Evolutionary conservation across 495 filamentous ascomycete genomes (phyloP).

Genomic region (Massariosphaeria phaeospora): DNA sequence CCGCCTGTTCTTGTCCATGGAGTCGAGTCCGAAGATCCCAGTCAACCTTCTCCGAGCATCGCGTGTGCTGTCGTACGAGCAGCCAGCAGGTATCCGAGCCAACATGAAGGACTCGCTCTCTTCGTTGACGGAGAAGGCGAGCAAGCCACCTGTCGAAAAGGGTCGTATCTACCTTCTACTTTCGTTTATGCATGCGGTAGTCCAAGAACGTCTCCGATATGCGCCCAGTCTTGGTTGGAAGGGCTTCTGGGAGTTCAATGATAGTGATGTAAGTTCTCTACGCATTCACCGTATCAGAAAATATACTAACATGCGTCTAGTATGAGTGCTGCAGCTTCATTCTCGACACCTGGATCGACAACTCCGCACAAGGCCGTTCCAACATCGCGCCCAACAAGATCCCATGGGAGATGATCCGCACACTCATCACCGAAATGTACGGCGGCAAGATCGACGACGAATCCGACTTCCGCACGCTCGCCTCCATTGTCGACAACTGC

Average conservation of each 20-base stretch:
- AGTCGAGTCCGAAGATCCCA: constrained; percentile 92
- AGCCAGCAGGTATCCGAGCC: constrained; percentile 90
- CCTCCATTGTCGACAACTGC: constrained; percentile 64
- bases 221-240: constrained; percentile 95
- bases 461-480: constrained; percentile 72
- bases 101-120: constrained; percentile 98
- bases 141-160: constrained; percentile 83
- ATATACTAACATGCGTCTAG: constrained; percentile 48
- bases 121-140: constrained; percentile 68
- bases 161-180: constrained; percentile 86
- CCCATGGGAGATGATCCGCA: constrained; percentile 95
- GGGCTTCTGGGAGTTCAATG: constrained; percentile 99
- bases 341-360: constrained; percentile 91
- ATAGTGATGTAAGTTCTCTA: constrained; percentile 79
- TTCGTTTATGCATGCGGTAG: constrained; percentile 90
- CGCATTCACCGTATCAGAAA: neutral
- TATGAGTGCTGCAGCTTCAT: constrained; percentile 96
- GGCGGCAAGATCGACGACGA: constrained; percentile 96
- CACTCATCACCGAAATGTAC: constrained; percentile 88
- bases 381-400: constrained; percentile 92
- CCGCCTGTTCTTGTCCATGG: constrained; percentile 95
- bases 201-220: constrained; percentile 93
- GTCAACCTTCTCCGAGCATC: constrained; percentile 93
- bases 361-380: constrained; percentile 71
- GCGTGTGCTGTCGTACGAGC: constrained; percentile 94